phyloP scores from a whole-genome alignment of 2,329 filamentous ascomycete genomes.

The Basipetospora chlamydospora region DNA sequence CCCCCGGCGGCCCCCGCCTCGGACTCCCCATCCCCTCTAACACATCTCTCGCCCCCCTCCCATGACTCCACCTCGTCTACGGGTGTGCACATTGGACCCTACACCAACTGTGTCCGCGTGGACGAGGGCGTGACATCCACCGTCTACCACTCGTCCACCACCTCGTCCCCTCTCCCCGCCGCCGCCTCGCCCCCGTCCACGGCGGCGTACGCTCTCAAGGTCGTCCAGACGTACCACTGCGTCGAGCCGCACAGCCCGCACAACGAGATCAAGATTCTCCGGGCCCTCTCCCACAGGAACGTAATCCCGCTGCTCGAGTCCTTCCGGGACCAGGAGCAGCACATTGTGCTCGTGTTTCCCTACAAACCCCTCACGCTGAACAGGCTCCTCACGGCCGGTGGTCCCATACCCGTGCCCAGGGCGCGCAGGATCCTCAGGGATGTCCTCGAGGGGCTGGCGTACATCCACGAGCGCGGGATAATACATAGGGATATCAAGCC shows the following conservation, averaged over 20 bases:
- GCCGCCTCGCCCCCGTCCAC: not conserved
- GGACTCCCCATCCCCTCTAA: slow-evolving; percentile 4
- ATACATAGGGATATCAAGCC: slow-evolving; percentile 93
- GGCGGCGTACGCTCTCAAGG: slow-evolving; percentile 54
- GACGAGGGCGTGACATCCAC: slow-evolving; percentile 63
- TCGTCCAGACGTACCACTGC: slow-evolving; percentile 61
- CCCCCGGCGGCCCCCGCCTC: slow-evolving; percentile 8
- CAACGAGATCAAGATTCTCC: slow-evolving; percentile 65
- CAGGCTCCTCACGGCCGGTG: slow-evolving; percentile 42
- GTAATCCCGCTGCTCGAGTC: slow-evolving; percentile 56
- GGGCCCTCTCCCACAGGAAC: slow-evolving; percentile 35
- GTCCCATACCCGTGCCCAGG: slow-evolving; percentile 16
- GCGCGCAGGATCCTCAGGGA: slow-evolving; percentile 40
- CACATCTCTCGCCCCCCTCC: slow-evolving; percentile 1
- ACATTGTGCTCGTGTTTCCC: slow-evolving; percentile 71
- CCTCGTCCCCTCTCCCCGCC: not conserved
- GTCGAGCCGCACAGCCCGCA: slow-evolving; percentile 69
- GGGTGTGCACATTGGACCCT: slow-evolving; percentile 37
- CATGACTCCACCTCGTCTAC: not conserved
- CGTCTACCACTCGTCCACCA: slow-evolving; percentile 55
- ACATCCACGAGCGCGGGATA: slow-evolving; percentile 61
- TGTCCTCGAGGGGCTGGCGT: slow-evolving; percentile 53
- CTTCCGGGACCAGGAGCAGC: slow-evolving; percentile 56
- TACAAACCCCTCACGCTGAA: slow-evolving; percentile 64
- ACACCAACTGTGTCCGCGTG: slow-evolving; percentile 38